Conservation (phyloP, 1,284 basidiomycete genomes). For the Malassezia furfur region DNA sequence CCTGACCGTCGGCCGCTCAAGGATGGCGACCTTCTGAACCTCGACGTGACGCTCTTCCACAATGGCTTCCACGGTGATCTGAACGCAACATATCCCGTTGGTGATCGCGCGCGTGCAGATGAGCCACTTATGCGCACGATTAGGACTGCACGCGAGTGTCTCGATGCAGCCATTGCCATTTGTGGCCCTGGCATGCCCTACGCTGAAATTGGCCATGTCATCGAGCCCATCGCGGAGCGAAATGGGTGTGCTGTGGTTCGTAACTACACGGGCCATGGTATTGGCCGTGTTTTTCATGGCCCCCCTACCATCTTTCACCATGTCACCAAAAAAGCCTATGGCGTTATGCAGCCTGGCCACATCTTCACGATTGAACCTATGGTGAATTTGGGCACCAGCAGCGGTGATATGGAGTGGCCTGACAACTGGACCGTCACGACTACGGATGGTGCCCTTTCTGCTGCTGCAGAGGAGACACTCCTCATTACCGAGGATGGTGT, state of each 20-base stretch:
- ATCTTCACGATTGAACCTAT: slow-evolving; percentile 43
- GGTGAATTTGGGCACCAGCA: slow-evolving; percentile 38
- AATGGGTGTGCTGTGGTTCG: slow-evolving; percentile 60
- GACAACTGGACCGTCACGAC: slow-evolving; percentile 47
- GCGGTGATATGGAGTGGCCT: slow-evolving; percentile 43
- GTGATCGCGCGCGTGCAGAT: slow-evolving; percentile 31
- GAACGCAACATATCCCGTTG: slow-evolving; percentile 44
- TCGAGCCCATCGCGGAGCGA: slow-evolving; percentile 54
- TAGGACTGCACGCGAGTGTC: slow-evolving; percentile 51
- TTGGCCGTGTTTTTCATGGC: slow-evolving; percentile 71
- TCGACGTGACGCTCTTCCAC: slow-evolving; percentile 57
- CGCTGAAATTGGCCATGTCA: slow-evolving; percentile 64
- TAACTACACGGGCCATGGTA: slow-evolving; percentile 75
- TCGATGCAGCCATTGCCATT: slow-evolving; percentile 62
- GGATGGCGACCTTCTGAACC: slow-evolving; percentile 31
- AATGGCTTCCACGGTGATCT: slow-evolving; percentile 46
- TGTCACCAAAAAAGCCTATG: slow-evolving; percentile 43
- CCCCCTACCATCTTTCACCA: slow-evolving; percentile 74
- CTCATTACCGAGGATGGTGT: slow-evolving; percentile 44
- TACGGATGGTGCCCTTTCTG: slow-evolving; percentile 36
- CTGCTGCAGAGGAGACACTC: slow-evolving; percentile 44
- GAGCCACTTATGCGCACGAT: slow-evolving; percentile 36
- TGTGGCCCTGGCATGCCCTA: slow-evolving; percentile 70
- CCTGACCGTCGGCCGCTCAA: slow-evolving; percentile 38
- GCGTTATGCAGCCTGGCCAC: slow-evolving; percentile 42